These are phyloP conservation scores for Butyriboletus loyo DNA, from an alignment of 768 basidiomycete genomes.

Conservation along the genomic window DNA sequence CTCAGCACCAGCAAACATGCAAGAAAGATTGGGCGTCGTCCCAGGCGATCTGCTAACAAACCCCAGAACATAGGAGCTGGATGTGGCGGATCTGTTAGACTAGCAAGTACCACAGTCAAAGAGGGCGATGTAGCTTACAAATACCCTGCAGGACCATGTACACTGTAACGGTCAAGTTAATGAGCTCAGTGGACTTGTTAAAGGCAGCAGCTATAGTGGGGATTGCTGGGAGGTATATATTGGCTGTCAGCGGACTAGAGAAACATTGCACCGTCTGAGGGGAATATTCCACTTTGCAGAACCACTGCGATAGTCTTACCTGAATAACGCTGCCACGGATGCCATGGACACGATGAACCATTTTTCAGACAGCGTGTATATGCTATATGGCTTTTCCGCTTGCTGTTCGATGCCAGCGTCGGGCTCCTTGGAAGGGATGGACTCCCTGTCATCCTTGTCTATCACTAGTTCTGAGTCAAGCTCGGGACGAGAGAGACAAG, in stretches of 20 bases:
- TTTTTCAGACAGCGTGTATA: constrained; percentile 57
- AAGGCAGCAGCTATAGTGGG: constrained; percentile 61
- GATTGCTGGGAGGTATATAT: constrained; percentile 79
- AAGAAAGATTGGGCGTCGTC: constrained; percentile 62
- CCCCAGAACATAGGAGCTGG: constrained; percentile 60
- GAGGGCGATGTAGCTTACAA: constrained; percentile 30
- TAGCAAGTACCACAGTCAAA: background rate
- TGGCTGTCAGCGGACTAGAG: constrained; percentile 64
- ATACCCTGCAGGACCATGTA: constrained; percentile 53
- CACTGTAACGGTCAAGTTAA: constrained; percentile 73
- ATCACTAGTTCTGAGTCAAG: background rate
- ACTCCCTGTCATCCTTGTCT: background rate
- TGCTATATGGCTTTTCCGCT: constrained; percentile 35
- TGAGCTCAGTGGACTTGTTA: constrained; percentile 62
- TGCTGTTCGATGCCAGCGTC: background rate
- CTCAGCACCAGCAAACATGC: constrained; percentile 61
- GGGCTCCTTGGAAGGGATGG: background rate
- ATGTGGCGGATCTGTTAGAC: background rate
- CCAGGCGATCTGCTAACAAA: constrained; percentile 61
- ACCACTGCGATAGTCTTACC: constrained; percentile 36
- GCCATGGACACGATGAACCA: constrained; percentile 67
- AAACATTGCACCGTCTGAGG: background rate
- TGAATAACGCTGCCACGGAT: constrained; percentile 61
- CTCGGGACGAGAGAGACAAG: background rate
- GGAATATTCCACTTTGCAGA: background rate